phyloP scores from a whole-genome alignment of 192 early-diverging fungal genomes.

The Backusella tarrabulga region DNA sequence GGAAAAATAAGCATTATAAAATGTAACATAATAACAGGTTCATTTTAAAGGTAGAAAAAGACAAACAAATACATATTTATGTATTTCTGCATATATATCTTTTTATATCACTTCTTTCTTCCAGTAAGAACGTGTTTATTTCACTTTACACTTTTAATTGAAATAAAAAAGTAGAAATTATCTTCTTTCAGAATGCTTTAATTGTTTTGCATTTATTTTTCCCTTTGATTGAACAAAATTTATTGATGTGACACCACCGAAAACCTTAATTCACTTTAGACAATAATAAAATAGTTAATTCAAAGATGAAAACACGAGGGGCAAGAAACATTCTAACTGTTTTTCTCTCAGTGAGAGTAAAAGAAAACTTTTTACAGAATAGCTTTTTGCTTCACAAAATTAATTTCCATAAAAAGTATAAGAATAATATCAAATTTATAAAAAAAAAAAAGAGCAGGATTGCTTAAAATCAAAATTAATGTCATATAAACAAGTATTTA shows the following conservation, averaged over 20 bases:
- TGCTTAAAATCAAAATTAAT: background rate
- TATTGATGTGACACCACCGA: background rate
- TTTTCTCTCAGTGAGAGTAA: background rate
- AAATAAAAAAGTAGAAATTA: background rate
- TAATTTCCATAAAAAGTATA: background rate
- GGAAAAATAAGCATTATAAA: background rate
- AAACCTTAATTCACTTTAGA: background rate
- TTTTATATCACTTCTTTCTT: background rate
- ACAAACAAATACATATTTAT: background rate
- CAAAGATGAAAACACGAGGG: background rate
- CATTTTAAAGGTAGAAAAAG: background rate
- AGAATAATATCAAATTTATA: background rate
- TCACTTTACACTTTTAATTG: background rate
- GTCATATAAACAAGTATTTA: background rate
- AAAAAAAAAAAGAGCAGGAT: background rate
- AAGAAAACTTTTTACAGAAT: background rate
- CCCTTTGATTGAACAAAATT: background rate
- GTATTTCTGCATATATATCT: background rate
- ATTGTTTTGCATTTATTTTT: background rate
- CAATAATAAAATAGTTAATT: background rate
- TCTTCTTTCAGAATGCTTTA: background rate
- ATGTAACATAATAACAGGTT: background rate
- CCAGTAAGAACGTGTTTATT: background rate
- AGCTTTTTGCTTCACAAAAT: background rate
- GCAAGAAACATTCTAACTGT: background rate